Evolutionary conservation across 805 yeast species (phyloP).

Genomic region (Candida dendrica): DNA sequence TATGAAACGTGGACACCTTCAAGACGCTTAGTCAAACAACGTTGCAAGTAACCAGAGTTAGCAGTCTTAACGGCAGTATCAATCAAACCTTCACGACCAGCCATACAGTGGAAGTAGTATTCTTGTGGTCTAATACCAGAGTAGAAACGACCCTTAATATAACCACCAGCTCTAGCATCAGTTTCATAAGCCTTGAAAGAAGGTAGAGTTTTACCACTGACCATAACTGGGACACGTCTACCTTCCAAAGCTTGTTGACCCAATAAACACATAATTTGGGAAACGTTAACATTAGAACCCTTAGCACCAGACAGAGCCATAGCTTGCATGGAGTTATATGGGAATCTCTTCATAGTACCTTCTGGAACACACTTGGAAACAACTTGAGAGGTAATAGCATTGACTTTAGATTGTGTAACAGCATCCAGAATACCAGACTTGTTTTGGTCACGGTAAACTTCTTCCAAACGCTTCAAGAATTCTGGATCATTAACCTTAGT

Average conservation of each 20-base stretch:
- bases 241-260: slow-evolving; percentile 99
- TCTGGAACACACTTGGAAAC: slow-evolving; percentile 91
- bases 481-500: slow-evolving; percentile 57
- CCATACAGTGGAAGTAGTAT: slow-evolving; percentile 99
- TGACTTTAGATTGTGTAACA: slow-evolving; percentile 87
- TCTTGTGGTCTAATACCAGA: slow-evolving; percentile 98
- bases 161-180: slow-evolving; percentile 97
- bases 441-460: slow-evolving; percentile 86
- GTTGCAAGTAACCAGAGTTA: slow-evolving; percentile 94
- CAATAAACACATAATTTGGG: slow-evolving; percentile 97
- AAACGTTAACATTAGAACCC: slow-evolving; percentile 96
- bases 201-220: slow-evolving; percentile 94
- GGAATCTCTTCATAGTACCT: slow-evolving; percentile 94
- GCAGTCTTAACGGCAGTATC: slow-evolving; percentile 99
- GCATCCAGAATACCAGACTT: slow-evolving; percentile 94
- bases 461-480: slow-evolving; percentile 82
- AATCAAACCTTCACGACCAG: slow-evolving; percentile 99
- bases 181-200: slow-evolving; percentile 96
- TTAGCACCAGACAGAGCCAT: slow-evolving; percentile 99
- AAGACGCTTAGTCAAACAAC: slow-evolving; percentile 95
- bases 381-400: slow-evolving; percentile 87
- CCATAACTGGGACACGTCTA: slow-evolving; percentile 99
- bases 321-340: slow-evolving; percentile 94
- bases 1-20: slow-evolving; percentile 94
- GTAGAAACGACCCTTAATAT: slow-evolving; percentile 92